Conservation (phyloP, 441 rosid genomes). For the Populus hybrid region DNA sequence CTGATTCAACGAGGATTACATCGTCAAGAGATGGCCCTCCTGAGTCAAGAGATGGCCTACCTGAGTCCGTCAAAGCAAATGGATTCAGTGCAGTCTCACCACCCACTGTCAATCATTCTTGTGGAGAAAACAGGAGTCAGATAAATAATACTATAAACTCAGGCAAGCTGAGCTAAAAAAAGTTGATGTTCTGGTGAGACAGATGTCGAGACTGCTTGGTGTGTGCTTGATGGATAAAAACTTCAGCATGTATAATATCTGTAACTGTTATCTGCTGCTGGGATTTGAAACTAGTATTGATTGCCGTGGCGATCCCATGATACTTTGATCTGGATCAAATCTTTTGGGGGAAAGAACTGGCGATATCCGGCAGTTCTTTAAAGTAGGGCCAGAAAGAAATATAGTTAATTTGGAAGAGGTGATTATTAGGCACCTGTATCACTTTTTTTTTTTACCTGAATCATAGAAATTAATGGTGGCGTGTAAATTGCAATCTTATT, state of each 20-base stretch:
- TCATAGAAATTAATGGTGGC: slow-evolving; percentile 32
- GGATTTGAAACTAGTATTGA: slow-evolving; percentile 12
- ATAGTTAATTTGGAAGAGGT: slow-evolving; percentile 17
- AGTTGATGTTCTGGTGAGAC: background rate
- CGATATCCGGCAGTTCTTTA: slow-evolving; percentile 2
- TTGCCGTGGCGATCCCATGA: background rate
- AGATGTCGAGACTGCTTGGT: background rate
- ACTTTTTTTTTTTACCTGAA: slow-evolving; percentile 16
- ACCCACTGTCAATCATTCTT: slow-evolving; percentile 31
- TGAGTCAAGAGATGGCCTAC: slow-evolving; percentile 37
- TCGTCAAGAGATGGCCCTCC: slow-evolving; percentile 35
- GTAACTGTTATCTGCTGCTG: slow-evolving; percentile 5
- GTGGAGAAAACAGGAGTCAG: slow-evolving; percentile 36
- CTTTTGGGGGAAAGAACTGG: slow-evolving; percentile 25
- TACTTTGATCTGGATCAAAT: slow-evolving; percentile 17
- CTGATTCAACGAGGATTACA: slow-evolving; percentile 29
- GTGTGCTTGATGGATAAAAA: background rate
- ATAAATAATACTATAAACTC: slow-evolving; percentile 5
- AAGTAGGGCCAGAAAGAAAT: slow-evolving; percentile 9
- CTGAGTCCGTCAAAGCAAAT: slow-evolving; percentile 45
- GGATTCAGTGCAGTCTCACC: slow-evolving; percentile 49
- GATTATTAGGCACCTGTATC: slow-evolving; percentile 13
- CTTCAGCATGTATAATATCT: slow-evolving; percentile 16
- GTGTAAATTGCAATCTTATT: slow-evolving; percentile 9
- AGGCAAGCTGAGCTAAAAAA: background rate